Percentiles rank a stretch among this genome's conserved stretches.
phyloP scores from a whole-genome alignment of 768 basidiomycete species.

The Tricholoma furcatifolium region DNA sequence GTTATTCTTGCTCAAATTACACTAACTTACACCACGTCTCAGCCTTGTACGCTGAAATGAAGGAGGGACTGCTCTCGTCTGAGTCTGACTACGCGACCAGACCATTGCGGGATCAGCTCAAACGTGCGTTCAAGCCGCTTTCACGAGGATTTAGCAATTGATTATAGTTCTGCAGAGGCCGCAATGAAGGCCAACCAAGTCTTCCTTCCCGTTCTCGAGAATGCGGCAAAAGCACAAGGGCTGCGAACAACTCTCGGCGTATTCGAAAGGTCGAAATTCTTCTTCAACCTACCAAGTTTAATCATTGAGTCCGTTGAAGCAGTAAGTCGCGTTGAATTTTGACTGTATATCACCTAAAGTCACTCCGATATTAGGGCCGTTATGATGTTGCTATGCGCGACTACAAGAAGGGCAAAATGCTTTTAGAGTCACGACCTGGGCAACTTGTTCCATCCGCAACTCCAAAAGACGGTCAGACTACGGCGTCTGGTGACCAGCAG shows the following conservation, averaged over 20 bases:
- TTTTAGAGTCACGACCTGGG: conserved; percentile 86
- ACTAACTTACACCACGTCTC: conserved; percentile 10
- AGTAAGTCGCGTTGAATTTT: conserved; percentile 44
- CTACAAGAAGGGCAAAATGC: conserved; percentile 94
- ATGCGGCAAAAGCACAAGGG: conserved; percentile 91
- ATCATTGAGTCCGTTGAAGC: conserved; percentile 88
- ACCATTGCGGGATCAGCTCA: conserved; percentile 80
- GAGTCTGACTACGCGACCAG: conserved; percentile 81
- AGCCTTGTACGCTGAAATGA: conserved; percentile 94
- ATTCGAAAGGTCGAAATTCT: conserved; percentile 96
- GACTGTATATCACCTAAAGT: conserved; percentile 2
- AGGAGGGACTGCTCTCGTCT: conserved; percentile 76
- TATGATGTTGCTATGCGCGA: conserved; percentile 93
- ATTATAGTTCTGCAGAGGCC: conserved; percentile 53
- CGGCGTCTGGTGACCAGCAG: conserved; percentile 60
- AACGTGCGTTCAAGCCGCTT: conserved; percentile 50
- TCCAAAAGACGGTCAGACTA: conserved; percentile 53
- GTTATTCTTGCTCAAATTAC: not conserved
- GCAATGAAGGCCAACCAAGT: conserved; percentile 93
- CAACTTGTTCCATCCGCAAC: conserved; percentile 74
- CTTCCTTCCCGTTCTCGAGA: conserved; percentile 94
- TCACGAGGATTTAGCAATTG: not conserved
- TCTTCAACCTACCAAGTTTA: conserved; percentile 95
- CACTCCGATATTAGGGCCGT: conserved; percentile 58
- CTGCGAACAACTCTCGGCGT: conserved; percentile 90